phyloP scores from a whole-genome alignment of 805 yeast species.

The Saturnispora serradocipensis region DNA sequence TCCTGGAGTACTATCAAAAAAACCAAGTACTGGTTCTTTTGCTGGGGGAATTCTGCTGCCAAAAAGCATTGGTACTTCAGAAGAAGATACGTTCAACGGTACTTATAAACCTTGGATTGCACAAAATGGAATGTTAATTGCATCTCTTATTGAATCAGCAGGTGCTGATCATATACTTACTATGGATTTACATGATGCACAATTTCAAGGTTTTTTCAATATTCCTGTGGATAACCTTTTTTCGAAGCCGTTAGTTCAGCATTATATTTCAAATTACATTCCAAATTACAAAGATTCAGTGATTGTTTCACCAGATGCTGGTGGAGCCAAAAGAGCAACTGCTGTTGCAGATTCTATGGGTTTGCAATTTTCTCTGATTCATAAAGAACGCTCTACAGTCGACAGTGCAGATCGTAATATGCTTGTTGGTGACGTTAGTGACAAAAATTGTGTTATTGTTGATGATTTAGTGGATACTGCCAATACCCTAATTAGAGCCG shows the following conservation, averaged over 20 bases:
- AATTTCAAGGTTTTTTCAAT: slow-evolving; percentile 94
- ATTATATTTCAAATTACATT: slow-evolving; percentile 68
- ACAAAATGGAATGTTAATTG: slow-evolving; percentile 87
- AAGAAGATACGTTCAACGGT: neutral
- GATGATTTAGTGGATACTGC: slow-evolving; percentile 95
- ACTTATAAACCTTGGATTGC: slow-evolving; percentile 87
- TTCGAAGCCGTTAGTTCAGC: slow-evolving; percentile 79
- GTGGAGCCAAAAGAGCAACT: slow-evolving; percentile 97
- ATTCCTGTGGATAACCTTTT: slow-evolving; percentile 93
- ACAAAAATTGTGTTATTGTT: slow-evolving; percentile 76
- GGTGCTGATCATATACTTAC: slow-evolving; percentile 97
- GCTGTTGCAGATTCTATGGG: slow-evolving; percentile 86
- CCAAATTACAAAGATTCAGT: slow-evolving; percentile 80
- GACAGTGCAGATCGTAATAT: slow-evolving; percentile 51
- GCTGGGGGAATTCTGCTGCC: slow-evolving; percentile 5
- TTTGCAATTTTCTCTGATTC: slow-evolving; percentile 87
- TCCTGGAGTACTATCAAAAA: slow-evolving; percentile 47
- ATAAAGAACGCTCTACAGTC: slow-evolving; percentile 67
- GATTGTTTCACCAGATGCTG: slow-evolving; percentile 96
- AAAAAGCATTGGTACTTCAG: slow-evolving; percentile 1
- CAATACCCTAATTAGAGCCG: slow-evolving; percentile 85
- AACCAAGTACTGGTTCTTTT: slow-evolving; percentile 6
- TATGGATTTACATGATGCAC: slow-evolving; percentile 97
- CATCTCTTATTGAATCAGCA: slow-evolving; percentile 77
- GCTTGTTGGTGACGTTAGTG: slow-evolving; percentile 92